Evolutionary conservation across 805 yeast genomes (phyloP).

Genomic region (Diddensiella caesifluorescens): DNA sequence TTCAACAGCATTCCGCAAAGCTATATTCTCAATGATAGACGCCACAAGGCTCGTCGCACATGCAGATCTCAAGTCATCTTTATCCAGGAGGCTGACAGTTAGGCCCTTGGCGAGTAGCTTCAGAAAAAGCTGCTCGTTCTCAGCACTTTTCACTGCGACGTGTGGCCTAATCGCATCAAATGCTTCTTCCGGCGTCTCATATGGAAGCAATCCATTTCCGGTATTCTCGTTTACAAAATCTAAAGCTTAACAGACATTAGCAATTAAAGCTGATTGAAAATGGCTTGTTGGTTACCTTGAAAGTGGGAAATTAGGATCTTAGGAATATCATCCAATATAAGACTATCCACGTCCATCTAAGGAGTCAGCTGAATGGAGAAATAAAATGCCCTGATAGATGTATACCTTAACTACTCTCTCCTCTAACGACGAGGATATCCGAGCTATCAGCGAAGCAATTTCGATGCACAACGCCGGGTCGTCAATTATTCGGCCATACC

Average conservation of each 20-base stretch:
- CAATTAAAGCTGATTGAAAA: too few relatives aligned
- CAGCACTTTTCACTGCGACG: constrained; percentile 30
- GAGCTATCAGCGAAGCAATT: constrained; percentile 30
- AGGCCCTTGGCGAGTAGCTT: constrained; percentile 35
- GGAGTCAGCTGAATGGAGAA: too few relatives aligned
- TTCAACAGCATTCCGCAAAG: constrained; percentile 38
- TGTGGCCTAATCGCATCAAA: constrained; percentile 36
- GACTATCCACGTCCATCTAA: constrained; percentile 32
- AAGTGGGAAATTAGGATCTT: constrained; percentile 37
- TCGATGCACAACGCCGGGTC: constrained; percentile 41
- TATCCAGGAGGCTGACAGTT: constrained; percentile 37
- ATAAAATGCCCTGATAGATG: too few relatives aligned
- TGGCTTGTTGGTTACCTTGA: constrained; percentile 29
- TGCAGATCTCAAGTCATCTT: constrained; percentile 37
- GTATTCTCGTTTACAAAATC: constrained; percentile 8
- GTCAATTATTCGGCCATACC: constrained; percentile 42
- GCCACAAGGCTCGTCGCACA: constrained; percentile 37
- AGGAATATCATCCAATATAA: constrained; percentile 44
- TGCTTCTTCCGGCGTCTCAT: constrained; percentile 30
- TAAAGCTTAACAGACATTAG: too few relatives aligned
- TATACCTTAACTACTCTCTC: constrained; percentile 32
- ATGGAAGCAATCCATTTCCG: neutral
- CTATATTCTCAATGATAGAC: constrained; percentile 40
- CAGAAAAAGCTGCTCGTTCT: constrained; percentile 32
- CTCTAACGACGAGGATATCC: constrained; percentile 39